Evolutionary conservation across 805 yeast genomes (phyloP).

Genomic region (Candida hungchunana): DNA sequence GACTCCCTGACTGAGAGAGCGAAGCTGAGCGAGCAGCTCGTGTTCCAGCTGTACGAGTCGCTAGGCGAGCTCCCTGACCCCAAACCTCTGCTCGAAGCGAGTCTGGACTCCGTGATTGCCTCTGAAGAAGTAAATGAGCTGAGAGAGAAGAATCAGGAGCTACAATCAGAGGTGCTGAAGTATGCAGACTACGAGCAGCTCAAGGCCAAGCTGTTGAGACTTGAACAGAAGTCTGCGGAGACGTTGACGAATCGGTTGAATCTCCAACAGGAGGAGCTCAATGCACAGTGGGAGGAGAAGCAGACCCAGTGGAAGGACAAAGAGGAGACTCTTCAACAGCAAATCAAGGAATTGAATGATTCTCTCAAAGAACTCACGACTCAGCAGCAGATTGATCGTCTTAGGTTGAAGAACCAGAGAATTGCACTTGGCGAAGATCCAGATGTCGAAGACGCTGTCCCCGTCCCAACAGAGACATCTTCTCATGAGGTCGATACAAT

Average conservation of each 20-base stretch:
- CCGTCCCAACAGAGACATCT: neutral
- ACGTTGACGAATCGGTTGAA: slow-evolving; percentile 47
- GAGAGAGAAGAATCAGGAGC: slow-evolving; percentile 43
- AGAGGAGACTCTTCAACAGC: slow-evolving; percentile 48
- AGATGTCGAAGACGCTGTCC: slow-evolving; percentile 20
- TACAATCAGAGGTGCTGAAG: slow-evolving; percentile 56
- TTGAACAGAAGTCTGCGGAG: slow-evolving; percentile 59
- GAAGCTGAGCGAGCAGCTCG: slow-evolving; percentile 66
- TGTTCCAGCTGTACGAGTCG: slow-evolving; percentile 69
- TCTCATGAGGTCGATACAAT: slow-evolving; percentile 44
- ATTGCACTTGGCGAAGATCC: slow-evolving; percentile 36
- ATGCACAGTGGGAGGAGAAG: slow-evolving; percentile 67
- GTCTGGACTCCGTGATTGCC: slow-evolving; percentile 58
- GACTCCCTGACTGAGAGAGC: slow-evolving; percentile 77
- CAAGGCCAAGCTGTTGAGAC: slow-evolving; percentile 53
- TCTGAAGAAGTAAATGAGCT: slow-evolving; percentile 49
- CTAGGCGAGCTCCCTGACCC: slow-evolving; percentile 95
- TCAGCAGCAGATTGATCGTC: slow-evolving; percentile 28
- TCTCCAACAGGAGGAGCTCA: slow-evolving; percentile 72
- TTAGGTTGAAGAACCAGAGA: slow-evolving; percentile 45
- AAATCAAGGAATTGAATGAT: slow-evolving; percentile 46
- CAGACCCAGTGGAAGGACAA: slow-evolving; percentile 62
- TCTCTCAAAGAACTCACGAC: slow-evolving; percentile 63
- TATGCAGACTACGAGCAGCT: slow-evolving; percentile 78
- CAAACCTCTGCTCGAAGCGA: slow-evolving; percentile 66